Base-by-base conservation (phyloP, 176 grass and related monocot genomes). In the Rhynchospora pubera region DNA sequence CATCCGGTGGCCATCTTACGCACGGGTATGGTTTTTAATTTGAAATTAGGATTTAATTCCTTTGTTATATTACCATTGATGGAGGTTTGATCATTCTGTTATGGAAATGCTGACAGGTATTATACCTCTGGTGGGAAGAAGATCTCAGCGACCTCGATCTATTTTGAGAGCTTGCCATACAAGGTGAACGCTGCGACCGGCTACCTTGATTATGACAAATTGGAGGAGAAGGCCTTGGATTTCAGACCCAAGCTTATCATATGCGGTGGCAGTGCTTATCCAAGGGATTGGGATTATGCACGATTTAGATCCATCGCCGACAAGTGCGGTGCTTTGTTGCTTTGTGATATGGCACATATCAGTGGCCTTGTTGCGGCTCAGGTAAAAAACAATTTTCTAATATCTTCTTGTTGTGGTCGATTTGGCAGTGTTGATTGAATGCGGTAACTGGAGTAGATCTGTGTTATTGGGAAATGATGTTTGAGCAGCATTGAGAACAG, bases 311-410 rank as follows among this genome's bases (percentile, higher is more conserved):
- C 91, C 21, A 84, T 99, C 63, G 97, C 97, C 8, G 97, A 99
- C 82, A 99, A 99, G 86, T 91, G 91, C 9, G 97, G 97, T 0
- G 97, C 97, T 0, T 18, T 99, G 82, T 84, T 99, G 34, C 91
- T 99, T 18, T 99, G 97, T 65, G 97, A 99, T 71, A 99, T 99
- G 97, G 97, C 97, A 65, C 97, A 99, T 87, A 99, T 99, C 87
- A 99, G 97, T 61, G 97, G 97, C 2, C 91, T 99, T 42, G 90
- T 99, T 45, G 93, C 97, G 0, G 87, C 93, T 26, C 84, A 99
- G 97, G 97, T 99, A 91, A 46, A 48, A 16, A 30, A 24, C n/a
- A 65, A 24, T 81, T 43, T 67, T 19, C 46, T 32, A 39, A 2
- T 8, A 7, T 57, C 14, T 62, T 30, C 53, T 46, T 9, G 2